phyloP scores from a whole-genome alignment of 345 rosid genomes.

The Pelargonium nanum region DNA sequence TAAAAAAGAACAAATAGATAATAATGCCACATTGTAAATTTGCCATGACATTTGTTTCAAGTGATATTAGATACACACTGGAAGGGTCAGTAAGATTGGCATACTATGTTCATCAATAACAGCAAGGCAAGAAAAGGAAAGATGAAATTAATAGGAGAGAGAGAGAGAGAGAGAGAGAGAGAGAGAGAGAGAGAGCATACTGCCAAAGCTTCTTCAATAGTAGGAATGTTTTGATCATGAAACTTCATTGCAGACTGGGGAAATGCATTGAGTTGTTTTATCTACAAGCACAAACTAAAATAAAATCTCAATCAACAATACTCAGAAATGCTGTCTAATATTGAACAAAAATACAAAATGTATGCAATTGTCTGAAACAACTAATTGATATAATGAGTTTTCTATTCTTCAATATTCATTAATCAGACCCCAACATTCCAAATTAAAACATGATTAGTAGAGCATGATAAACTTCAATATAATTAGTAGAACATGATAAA shows the following conservation, averaged over 20 bases:
- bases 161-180: not conserved
- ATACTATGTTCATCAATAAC: constrained; percentile 9
- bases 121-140: constrained; percentile 4
- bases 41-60: not conserved
- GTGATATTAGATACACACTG: not conserved
- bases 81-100: not conserved
- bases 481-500: too few species aligned
- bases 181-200: constrained; percentile 26
- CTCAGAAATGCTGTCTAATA: not conserved
- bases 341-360: not conserved
- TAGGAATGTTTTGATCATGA: constrained; percentile 44
- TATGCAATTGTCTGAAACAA: not conserved
- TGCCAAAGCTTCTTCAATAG: constrained; percentile 65
- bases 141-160: not conserved
- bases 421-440: too few species aligned
- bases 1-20: not conserved
- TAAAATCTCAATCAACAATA: constrained; percentile 22
- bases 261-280: constrained; percentile 35
- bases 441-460: too few species aligned
- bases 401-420: too few species aligned
- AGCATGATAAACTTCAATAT: too few species aligned
- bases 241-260: constrained; percentile 27
- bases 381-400: too few species aligned
- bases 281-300: constrained; percentile 42
- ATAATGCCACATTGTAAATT: not conserved